These are phyloP conservation scores for Papilionanthe hybrid DNA, from an alignment of 116 monocot genomes.

Conservation along the genomic window DNA sequence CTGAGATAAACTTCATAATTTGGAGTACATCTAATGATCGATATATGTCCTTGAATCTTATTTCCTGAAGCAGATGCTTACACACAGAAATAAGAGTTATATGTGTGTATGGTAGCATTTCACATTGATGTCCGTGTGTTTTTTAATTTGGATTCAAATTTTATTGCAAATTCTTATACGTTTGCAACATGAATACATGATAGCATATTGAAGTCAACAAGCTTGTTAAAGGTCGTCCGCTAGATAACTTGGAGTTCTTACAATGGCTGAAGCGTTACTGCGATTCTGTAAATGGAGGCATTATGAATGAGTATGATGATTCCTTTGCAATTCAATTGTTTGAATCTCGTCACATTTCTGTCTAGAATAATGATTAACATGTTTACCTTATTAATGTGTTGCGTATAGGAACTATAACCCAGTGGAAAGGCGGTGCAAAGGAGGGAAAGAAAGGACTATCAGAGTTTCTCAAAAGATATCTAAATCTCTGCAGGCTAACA, in stretches of 20 bases:
- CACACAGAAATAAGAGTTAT: not conserved
- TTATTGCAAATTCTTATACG: not conserved
- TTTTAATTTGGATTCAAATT: not conserved
- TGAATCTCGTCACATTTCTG: not conserved
- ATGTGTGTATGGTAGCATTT: not conserved
- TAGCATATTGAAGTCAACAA: slow-evolving; percentile 90
- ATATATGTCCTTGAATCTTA: not conserved
- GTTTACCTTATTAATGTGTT: not conserved
- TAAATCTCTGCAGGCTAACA: slow-evolving; percentile 64
- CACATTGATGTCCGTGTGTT: not conserved
- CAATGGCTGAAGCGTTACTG: slow-evolving; percentile 97
- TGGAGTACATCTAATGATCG: not conserved
- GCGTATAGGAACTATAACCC: slow-evolving; percentile 79
- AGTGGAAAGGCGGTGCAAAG: slow-evolving; percentile 75
- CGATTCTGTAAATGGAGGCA: slow-evolving; percentile 87
- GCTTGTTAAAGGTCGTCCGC: slow-evolving; percentile 86
- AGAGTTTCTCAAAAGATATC: slow-evolving; percentile 34
- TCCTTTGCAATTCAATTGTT: slow-evolving; percentile 1
- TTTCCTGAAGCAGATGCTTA: not conserved
- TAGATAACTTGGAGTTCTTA: slow-evolving; percentile 91
- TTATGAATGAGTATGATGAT: slow-evolving; percentile 73
- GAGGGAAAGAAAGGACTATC: slow-evolving; percentile 51
- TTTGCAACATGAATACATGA: slow-evolving; percentile 2
- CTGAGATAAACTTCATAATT: not conserved
- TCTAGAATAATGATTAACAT: not conserved